A percentile compares a stretch with the other conserved stretches of the same genome.
Conservation (phyloP, 441 rosid genomes). For the Geranium incanum region DNA sequence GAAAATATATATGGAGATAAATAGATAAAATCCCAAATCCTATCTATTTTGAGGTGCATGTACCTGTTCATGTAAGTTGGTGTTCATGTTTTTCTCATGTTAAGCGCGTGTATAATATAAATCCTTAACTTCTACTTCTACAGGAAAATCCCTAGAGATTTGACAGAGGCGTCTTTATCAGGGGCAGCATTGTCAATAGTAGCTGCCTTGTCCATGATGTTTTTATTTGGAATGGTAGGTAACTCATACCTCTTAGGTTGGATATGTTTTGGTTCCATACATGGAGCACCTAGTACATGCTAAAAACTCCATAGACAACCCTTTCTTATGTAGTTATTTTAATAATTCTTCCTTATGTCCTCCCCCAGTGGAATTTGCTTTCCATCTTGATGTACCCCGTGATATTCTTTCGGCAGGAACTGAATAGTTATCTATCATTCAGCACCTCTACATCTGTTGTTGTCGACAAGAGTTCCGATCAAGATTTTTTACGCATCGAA, state of each 20-base stretch:
- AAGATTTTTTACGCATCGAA: constrained; percentile 81
- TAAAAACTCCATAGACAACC: not conserved
- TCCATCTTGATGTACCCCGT: constrained; percentile 5
- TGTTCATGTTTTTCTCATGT: not conserved
- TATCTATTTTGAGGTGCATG: not conserved
- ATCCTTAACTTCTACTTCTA: constrained; percentile 24
- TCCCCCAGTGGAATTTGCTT: not conserved
- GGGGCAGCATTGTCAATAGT: constrained; percentile 87
- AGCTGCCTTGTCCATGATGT: constrained; percentile 78
- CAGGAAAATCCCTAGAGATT: constrained; percentile 99
- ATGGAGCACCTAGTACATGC: not conserved
- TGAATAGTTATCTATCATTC: constrained; percentile 66
- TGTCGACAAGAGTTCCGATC: constrained; percentile 89
- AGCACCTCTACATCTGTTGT: constrained; percentile 69
- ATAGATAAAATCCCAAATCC: not conserved
- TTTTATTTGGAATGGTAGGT: constrained; percentile 95
- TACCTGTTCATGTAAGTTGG: not conserved
- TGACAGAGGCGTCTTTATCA: constrained; percentile 96
- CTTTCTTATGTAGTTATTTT: not conserved
- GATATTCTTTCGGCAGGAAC: constrained; percentile 48
- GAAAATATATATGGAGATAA: not conserved
- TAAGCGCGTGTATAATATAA: not conserved
- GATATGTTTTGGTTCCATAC: not conserved
- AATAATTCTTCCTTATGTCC: no score
- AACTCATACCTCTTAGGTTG: not conserved